Conservation (phyloP, 1,284 basidiomycete species). For the Rhodotorula sp. region DNA sequence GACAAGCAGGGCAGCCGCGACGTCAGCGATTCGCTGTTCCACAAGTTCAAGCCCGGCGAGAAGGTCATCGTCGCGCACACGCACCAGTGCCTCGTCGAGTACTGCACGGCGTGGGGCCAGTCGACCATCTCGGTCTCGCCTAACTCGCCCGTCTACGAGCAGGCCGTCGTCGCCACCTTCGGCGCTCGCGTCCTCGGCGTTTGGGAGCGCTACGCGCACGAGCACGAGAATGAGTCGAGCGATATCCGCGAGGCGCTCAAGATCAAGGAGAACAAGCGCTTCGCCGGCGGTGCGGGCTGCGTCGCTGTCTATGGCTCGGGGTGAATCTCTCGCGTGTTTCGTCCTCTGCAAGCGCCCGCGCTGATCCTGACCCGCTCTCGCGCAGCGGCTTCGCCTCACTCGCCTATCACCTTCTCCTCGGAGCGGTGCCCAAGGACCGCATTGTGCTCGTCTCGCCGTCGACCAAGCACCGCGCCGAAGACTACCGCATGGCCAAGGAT, state of each 20-base stretch:
- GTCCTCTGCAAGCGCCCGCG: neutral
- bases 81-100: slow-evolving; percentile 25
- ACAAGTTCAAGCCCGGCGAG: slow-evolving; percentile 66
- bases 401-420: slow-evolving; percentile 12
- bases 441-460: slow-evolving; percentile 21
- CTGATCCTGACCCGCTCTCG: neutral
- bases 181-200: slow-evolving; percentile 2
- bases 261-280: neutral
- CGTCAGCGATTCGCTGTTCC: slow-evolving; percentile 56
- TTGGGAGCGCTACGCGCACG: neutral
- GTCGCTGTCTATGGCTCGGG: slow-evolving; percentile 19
- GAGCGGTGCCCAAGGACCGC: neutral
- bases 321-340: neutral
- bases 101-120: slow-evolving; percentile 4
- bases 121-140: slow-evolving; percentile 1
- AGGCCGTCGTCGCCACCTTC: neutral
- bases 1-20: slow-evolving; percentile 54
- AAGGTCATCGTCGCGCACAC: slow-evolving; percentile 46
- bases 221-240: slow-evolving; percentile 10
- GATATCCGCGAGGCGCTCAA: neutral
- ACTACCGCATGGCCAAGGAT: slow-evolving; percentile 1
- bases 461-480: slow-evolving; percentile 8
- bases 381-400: slow-evolving; percentile 24
- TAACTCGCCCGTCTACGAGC: slow-evolving; percentile 2
- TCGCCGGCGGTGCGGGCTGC: slow-evolving; percentile 6